Conservation (phyloP, 2,329 filamentous ascomycete species). For the Xylaria sp. region DNA sequence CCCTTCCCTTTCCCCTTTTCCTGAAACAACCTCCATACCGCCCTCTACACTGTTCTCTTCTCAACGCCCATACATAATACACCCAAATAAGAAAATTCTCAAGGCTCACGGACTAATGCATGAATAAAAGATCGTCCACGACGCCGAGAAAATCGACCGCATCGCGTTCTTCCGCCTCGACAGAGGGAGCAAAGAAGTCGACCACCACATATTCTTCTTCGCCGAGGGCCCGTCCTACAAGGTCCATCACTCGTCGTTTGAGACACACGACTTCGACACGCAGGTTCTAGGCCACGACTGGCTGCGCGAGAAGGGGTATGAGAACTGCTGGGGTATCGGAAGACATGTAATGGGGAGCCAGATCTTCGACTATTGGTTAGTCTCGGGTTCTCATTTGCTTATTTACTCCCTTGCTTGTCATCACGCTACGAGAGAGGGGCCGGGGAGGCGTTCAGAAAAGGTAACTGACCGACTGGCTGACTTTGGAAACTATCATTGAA, state of each 20-base stretch:
- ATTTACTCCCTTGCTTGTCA: not conserved
- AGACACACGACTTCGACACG: conserved; percentile 77
- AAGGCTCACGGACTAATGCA: conserved; percentile 9
- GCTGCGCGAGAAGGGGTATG: conserved; percentile 70
- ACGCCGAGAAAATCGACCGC: conserved; percentile 53
- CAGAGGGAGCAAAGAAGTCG: conserved; percentile 57
- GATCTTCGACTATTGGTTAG: conserved; percentile 78
- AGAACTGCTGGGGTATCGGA: conserved; percentile 76
- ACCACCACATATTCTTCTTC: conserved; percentile 65
- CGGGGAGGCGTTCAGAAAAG: not conserved
- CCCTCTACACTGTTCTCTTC: not conserved
- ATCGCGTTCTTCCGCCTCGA: conserved; percentile 60
- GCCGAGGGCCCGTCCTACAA: conserved; percentile 60
- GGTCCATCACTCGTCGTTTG: conserved; percentile 76
- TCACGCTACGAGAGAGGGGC: too few relatives aligned
- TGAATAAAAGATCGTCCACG: conserved; percentile 52
- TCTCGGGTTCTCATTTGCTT: conserved; percentile 33
- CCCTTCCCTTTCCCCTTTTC: not conserved
- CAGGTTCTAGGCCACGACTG: conserved; percentile 77
- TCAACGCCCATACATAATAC: not conserved
- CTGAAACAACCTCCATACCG: not conserved
- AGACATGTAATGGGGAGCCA: conserved; percentile 76
- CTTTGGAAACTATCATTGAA: conserved; percentile 26
- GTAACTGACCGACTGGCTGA: conserved; percentile 18
- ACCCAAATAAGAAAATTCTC: not conserved